Base-by-base conservation (phyloP, 495 filamentous ascomycete species). In the Geoglossum glabrum region DNA sequence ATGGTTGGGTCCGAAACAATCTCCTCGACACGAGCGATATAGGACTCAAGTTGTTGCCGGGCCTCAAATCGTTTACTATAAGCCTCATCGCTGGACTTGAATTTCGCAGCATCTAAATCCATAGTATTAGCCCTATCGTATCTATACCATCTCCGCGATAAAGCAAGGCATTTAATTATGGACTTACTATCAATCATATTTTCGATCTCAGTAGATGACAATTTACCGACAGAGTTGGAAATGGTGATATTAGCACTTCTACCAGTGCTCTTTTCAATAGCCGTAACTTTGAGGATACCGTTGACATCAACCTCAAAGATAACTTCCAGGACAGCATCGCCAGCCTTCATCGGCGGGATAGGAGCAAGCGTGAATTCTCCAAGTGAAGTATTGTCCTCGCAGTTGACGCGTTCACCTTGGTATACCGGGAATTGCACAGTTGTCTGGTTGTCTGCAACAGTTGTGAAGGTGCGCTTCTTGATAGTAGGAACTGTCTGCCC, bases 231-330 rank as follows among this genome's bases (percentile, higher is more conserved):
- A 59, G 92, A 94, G 80, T 99, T 99, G 69, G 88, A 90, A 74
- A 99, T 99, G 67, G 93, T 97, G 72, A 99, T 99, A 80, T 99
- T 99, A 71, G 92, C 92, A 66, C 79, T 90, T 66, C 93, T 87
- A 64, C 92, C 92, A 49, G 93, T 96, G 62, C 90, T 88, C 84
- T 99, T 99, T 79, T 99, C 92, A 40, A 89, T 95, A 62, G 92
- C 92, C 62, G 93, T 99, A 64, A 99, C 92, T 82, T 99, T 99
- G 67, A 99, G 84, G 71, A 99, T 97, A 83, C 92, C 92, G 76
- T 99, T 99, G 79, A 96, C 92, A 64, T 99, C 92, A 68, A 99
- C 92, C 76, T 99, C 92, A 73, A 99, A 97, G 68, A 97, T 90
- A 65, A 90, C 86, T 73, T 99, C 92, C 27, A 99, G 82, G 64